Base-by-base conservation (phyloP, 352 stramenopile species). In the Globisporangium nunn region DNA sequence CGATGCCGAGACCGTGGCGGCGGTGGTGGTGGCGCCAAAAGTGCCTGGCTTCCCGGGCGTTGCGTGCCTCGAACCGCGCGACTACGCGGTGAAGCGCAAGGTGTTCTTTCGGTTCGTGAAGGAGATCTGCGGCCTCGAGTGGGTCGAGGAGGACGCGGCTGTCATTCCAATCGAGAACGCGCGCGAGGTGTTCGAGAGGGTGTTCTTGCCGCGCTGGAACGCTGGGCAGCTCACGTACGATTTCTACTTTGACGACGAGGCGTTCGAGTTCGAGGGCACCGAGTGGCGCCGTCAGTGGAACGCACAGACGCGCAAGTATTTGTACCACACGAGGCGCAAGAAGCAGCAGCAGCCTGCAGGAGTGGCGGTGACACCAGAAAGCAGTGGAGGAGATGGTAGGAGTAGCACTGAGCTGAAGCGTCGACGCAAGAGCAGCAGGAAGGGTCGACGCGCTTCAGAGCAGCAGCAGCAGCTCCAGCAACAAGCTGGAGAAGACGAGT, bases 231-330 rank as follows among this genome's bases (percentile, higher is more conserved):
- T 85, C 41, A 76, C 70, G 5, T 81, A 77, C 50, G 74, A 85
- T 30, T 82, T 81, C 50, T 82, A 81, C 50, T 82, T 77, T 59
- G 74, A 85, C 50, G 72, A 77, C 8, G 70, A 81, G 33, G 58
- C 44, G 11, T 85, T 85, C 33, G 56, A 68, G 33, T 70, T 74
- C 17, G 64, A 77, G n/a, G 66, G 68, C 2, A 52, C 62, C n/a
- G 29, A 58, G 8, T 85, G 68, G 67, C 47, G 63, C 14, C 64
- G 74, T 17, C 55, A 62, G 6, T 85, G 74, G 74, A 46, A 75
- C 29, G 33, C 54, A 1, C 11, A 59, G 52, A 23, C 56, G 62
- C 7, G 60, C 6, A 41, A 15, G 37, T 41, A 41, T 11, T 1
- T 15, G 37, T 41, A 41, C 37, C 37, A 41, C 37, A 41, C 37